phyloP scores from a whole-genome alignment of 768 basidiomycete genomes.

The Paxillus ammoniavirescens region DNA sequence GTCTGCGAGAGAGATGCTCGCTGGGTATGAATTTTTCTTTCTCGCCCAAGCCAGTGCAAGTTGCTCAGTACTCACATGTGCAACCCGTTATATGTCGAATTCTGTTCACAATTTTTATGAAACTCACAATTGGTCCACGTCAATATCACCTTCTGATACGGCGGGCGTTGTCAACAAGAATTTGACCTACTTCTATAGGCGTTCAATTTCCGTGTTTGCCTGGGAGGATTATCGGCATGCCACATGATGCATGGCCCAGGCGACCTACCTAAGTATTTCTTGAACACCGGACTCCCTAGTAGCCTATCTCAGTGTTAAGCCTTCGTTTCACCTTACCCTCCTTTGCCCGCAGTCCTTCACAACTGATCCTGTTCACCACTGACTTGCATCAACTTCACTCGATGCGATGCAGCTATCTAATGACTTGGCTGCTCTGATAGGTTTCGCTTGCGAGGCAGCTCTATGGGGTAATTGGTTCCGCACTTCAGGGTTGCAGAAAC shows the following conservation, averaged over 20 bases:
- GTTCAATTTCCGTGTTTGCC: too few species aligned
- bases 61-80: too few species aligned
- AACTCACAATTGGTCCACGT: too few species aligned
- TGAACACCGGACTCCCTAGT: not conserved
- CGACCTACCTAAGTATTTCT: not conserved
- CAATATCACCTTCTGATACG: too few species aligned
- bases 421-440: constrained; percentile 35
- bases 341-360: not conserved
- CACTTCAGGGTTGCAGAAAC: too few species aligned
- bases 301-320: not conserved
- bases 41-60: too few species aligned
- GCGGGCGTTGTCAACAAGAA: too few species aligned
- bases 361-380: not conserved
- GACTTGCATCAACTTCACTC: not conserved
- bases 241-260: not conserved
- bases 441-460: constrained; percentile 36
- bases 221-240: not conserved
- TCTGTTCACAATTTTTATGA: too few species aligned
- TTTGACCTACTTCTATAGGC: too few species aligned
- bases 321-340: not conserved
- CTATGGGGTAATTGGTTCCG: constrained; percentile 31
- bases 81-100: too few species aligned
- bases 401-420: constrained; percentile 23
- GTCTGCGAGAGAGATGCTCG: too few species aligned
- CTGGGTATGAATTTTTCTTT: too few species aligned